Base-by-base conservation (phyloP, 768 basidiomycete genomes). In the Agrocybe pediades region DNA sequence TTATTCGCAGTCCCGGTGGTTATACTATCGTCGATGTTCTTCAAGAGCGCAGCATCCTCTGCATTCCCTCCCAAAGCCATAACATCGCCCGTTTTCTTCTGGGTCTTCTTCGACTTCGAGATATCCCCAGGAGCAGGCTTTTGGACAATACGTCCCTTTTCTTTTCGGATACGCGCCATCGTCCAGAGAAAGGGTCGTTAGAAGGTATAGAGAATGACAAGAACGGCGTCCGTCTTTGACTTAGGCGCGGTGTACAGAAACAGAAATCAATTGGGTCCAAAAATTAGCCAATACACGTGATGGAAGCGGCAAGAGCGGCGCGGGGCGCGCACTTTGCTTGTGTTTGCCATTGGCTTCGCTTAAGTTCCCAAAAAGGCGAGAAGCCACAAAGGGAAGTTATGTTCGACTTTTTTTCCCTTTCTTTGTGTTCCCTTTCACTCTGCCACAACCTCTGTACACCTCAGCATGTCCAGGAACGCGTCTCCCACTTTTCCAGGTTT, bases 1-100 rank as follows among this genome's bases (percentile, higher is more conserved):
- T 65, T 60, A 36, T 62, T 67, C 21, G 53, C 59, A 15, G 65
- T 62, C 16, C 65, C 67, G 15, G 67, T 59, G 11, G 60, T 61
- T 9, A 66, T 59, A 27, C 68, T 63, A 24, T 72, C 68, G 26
- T 74, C 70, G 9, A 71, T 61, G 49, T 68, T 72, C 54, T 76
- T 75, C 45, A 82, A 55, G 25, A 83, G 59, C 20, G 76, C 72
- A n/a, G 72, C 64, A 56, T 83, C 82, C 16, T 71, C 74, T 27
- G 75, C 72, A 33, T 73, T 76, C 19, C 79, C 81, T 20, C 81
- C 82, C 2, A 82, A 61, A 1, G 76, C 73, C 6, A 67, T 56
- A 5, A 81, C 64, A 48, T 73, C 30, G 21, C 30, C 24, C 19
- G 42, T 19, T 46, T 53, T 53, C 26, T 41, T 41, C 6, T 33